Evolutionary conservation across 768 basidiomycete genomes (phyloP).

Genomic region (Suillus luteus): DNA sequence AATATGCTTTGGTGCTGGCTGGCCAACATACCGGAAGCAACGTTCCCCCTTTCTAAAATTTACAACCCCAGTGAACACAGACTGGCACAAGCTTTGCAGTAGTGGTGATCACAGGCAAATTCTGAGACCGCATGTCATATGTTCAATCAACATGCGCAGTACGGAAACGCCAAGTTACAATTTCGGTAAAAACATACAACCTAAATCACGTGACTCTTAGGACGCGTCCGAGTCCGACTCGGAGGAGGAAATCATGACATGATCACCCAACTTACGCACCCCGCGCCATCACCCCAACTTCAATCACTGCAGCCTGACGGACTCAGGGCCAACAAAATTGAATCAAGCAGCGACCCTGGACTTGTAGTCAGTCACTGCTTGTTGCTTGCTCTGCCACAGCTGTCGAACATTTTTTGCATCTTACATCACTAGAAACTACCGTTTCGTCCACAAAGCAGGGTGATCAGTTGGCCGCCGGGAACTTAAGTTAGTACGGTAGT

Average conservation of each 20-base stretch:
- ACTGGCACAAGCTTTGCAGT: background rate
- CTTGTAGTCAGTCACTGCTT: background rate
- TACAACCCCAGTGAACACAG: background rate
- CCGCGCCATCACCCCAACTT: background rate
- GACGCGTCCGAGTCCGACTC: too few relatives aligned
- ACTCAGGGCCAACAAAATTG: background rate
- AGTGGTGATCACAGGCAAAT: background rate
- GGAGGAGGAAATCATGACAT: too few relatives aligned
- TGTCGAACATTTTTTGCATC: background rate
- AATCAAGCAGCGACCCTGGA: background rate
- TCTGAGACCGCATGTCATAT: background rate
- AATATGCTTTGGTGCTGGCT: constrained; percentile 9
- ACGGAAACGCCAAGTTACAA: too few relatives aligned
- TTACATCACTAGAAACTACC: too few relatives aligned
- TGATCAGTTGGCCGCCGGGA: background rate
- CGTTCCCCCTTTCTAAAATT: background rate
- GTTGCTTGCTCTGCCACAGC: background rate
- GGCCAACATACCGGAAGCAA: background rate
- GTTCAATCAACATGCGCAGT: background rate
- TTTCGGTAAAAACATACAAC: too few relatives aligned
- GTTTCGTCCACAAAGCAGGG: too few relatives aligned
- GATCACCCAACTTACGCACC: too few relatives aligned
- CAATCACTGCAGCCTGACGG: background rate
- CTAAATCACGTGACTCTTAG: background rate
- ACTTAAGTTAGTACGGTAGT: background rate